Base-by-base conservation (phyloP, 352 stramenopile species). In the Pythium oligandrum region DNA sequence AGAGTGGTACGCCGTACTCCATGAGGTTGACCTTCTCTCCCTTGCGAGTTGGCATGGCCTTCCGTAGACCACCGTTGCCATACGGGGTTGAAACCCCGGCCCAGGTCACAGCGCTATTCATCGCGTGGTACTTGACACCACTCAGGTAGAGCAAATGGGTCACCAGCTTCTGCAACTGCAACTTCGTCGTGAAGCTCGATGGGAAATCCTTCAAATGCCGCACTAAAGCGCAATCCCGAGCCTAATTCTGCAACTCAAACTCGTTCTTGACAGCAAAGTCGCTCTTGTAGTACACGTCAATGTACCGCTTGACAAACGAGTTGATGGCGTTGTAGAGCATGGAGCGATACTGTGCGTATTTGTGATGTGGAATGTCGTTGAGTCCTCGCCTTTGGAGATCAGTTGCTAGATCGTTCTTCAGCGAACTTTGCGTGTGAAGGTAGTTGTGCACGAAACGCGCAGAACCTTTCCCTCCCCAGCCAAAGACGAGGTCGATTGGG, bases 91-190 rank as follows among this genome's bases (percentile, higher is more conserved):
- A 34, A 45, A 59, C 32, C 2, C 59, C 64, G 53, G 75, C 65
- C 73, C 71, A 84, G 30, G 63, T 75, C 44, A 66, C 55, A 30
- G 67, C 50, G 34, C 71, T 69, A 50, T 79, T 82, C 71, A 79
- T 81, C n/a, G 63, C 63, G 61, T 84, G 71, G 57, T 81, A 70
- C 38, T 70, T 68, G 31, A 81, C 66, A n/a, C 60, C 51, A 7
- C 54, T 64, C 51, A 75, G 63, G 49, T 71, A 79, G 12, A 75
- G 46, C 8, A 80, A 49, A 36, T 71, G 54, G n/a, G 65, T 51
- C n/a, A 80, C 26, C 2, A 80, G 30, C 3, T 30, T 3, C 10
- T 48, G 33, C 5, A 59, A 44, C 36, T 52, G 17, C 8, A 62
- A 47, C 9, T 17, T 38, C 1, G 33, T 47, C 26, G 26, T 44